Base-by-base conservation (phyloP, 1,139 yeast species). In the Sugiyamaella xylanicola region DNA sequence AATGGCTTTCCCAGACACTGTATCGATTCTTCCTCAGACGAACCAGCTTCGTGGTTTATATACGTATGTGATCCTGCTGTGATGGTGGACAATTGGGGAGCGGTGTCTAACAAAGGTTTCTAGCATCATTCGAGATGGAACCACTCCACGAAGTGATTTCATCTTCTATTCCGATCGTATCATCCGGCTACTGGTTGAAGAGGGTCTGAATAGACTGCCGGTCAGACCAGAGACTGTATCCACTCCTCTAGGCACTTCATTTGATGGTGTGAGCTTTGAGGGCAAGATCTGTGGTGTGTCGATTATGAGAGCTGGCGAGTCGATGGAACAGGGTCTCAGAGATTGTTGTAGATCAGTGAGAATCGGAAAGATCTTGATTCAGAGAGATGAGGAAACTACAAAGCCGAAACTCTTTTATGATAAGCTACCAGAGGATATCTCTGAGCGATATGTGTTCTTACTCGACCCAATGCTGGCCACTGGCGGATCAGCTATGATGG, bases 211-310 rank as follows among this genome's bases (percentile, higher is more conserved):
- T 72, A 91, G 87, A 68, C 77, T 93, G 53, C 99, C 99, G 7
- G 96, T 92, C 16, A 83, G 84, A 64, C 77, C 84, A 49, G 71
- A 79, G 42, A 70, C 76, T 4, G 86, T 93, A 50, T 77, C 80
- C 56, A 92, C 98, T 41, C 93, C 95, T 54, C 85, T 95, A 4
- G 86, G 84, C 54, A 80, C 85, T 61, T 73, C 75, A 36, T 92
- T 83, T 71, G 78, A 82, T 4, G 99, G 99, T n/a, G 86, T 87
- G 57, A 78, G 79, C 58, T 92, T 92, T 72, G 76, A 84, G 68
- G 98, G 98, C 47, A 91, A 89, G 73, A 92, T 93, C 59, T 93
- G 98, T 72, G 99, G 99, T 60, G 99, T 93, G 35, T 89, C 97
- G 17, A 93, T 93, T 68, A 95, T 93, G 67, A 81, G 99, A 69